A percentile compares a stretch with the other conserved stretches of the same genome.
Evolutionary conservation across 495 filamentous ascomycete species (phyloP).

Genomic region (Pyronema omphalodes): DNA sequence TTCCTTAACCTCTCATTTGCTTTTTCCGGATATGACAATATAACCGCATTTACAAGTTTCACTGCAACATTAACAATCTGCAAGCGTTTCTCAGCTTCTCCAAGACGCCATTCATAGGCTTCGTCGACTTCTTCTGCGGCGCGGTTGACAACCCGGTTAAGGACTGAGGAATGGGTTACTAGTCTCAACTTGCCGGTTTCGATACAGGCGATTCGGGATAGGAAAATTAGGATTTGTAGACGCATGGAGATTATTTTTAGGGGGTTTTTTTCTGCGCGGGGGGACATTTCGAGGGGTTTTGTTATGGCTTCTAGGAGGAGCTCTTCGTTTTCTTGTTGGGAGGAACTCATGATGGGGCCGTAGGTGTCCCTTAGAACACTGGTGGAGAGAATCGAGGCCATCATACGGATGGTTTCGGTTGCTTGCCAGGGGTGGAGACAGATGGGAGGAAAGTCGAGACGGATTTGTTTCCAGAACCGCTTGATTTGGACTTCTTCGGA

Average conservation of each 20-base stretch:
- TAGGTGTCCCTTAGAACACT: slow-evolving; percentile 40
- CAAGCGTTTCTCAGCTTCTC: slow-evolving; percentile 14
- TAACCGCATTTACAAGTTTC: not conserved
- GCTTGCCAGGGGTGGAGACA: slow-evolving; percentile 40
- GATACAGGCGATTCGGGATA: slow-evolving; percentile 32
- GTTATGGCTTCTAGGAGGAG: slow-evolving; percentile 43
- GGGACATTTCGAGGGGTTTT: slow-evolving; percentile 39
- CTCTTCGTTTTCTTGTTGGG: slow-evolving; percentile 37
- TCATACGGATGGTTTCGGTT: slow-evolving; percentile 39
- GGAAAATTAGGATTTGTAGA: slow-evolving; percentile 36
- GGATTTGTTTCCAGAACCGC: slow-evolving; percentile 42
- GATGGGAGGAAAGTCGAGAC: slow-evolving; percentile 44
- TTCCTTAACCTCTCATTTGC: slow-evolving; percentile 39
- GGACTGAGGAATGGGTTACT: slow-evolving; percentile 33
- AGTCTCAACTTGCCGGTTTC: slow-evolving; percentile 36
- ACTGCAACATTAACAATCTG: not conserved
- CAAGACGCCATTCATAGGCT: slow-evolving; percentile 35
- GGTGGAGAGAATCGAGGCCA: slow-evolving; percentile 39
- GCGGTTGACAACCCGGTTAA: slow-evolving; percentile 42
- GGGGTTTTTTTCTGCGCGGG: slow-evolving; percentile 28
- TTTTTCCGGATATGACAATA: slow-evolving; percentile 27
- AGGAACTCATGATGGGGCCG: slow-evolving; percentile 37
- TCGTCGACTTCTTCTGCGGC: slow-evolving; percentile 46
- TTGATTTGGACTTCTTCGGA: slow-evolving; percentile 12
- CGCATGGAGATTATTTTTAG: slow-evolving; percentile 38